Evolutionary conservation across 257 asterid species (phyloP), one percentile per base, ranked within the genome.

Genomic region (Nemophila menziesii): DNA sequence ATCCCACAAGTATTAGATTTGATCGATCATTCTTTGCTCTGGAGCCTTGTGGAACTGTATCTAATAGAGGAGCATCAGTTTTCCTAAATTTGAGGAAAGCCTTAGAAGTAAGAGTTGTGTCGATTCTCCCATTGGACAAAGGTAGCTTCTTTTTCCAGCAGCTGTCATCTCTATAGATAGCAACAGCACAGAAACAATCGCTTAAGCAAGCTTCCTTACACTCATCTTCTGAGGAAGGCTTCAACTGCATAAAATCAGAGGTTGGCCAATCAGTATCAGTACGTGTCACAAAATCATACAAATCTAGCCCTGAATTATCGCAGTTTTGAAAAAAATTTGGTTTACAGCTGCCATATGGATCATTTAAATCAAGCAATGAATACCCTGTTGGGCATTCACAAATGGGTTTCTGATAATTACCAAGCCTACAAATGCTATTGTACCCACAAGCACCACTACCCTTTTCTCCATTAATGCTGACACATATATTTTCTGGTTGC

Each of bases 71-170:
- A 18, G 20, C 33, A 16, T 43, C 41, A 5, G 29, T 20, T 19
- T 12, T 58, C 19, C 64, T 47, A 4, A 53, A 11, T 46, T 75
- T 75, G 0, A 75, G 11, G 60, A 75, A 51, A 18, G 56, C 58
- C 36, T 20, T 60, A 0, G 39, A 33, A 29, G 8, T 17, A 0
- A 53, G 0, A n/a, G 1, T 22, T 2, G 43, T 1, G 12, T 51
- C 63, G 3, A 3, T 39, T 20, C 52, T 57, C 46, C 86, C 86
- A 9, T 58, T 76, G 0, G 63, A 51, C 1, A 76, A 26, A 0
- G 86, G 81, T 2, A 48, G 3, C 0, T 22, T 66, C 65, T 69
- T 77, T 68, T 55, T 66, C 75, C 67, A 69, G 45, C 86, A 77
- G 0, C 4, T 9, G 0, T 6, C 12, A 13, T 5, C 10, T 33